Evolutionary conservation across 2,329 filamentous ascomycete species (phyloP).

Genomic region (Tolypocladium capitatum): DNA sequence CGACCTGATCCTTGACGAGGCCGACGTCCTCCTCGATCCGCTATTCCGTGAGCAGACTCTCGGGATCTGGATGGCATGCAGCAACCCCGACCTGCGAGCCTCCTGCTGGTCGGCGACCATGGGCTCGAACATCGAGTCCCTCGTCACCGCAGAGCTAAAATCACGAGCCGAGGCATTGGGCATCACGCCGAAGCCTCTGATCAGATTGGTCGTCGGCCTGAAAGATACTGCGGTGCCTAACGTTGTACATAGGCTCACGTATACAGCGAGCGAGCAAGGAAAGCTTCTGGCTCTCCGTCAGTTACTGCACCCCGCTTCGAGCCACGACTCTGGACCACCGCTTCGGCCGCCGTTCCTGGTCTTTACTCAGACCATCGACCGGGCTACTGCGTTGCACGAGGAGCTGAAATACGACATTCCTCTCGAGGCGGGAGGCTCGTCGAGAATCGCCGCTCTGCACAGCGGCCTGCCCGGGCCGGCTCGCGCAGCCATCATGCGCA

Average conservation of each 20-base stretch:
- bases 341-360: constrained; percentile 84
- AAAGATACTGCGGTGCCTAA: constrained; percentile 95
- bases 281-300: constrained; percentile 88
- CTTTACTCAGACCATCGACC: constrained; percentile 90
- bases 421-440: constrained; percentile 68
- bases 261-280: constrained; percentile 83
- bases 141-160: constrained; percentile 56
- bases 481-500: constrained; percentile 71
- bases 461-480: constrained; percentile 66
- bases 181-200: constrained; percentile 35
- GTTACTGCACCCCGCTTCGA: constrained; percentile 62
- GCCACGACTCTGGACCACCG: constrained; percentile 38
- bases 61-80: constrained; percentile 70
- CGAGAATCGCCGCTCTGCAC: constrained; percentile 80
- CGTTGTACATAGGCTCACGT: constrained; percentile 76
- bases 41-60: constrained; percentile 84
- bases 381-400: constrained; percentile 73
- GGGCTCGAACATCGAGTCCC: constrained; percentile 77
- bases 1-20: constrained; percentile 78
- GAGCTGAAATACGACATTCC: constrained; percentile 95
- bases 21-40: constrained; percentile 83
- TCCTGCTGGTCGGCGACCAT: constrained; percentile 96
- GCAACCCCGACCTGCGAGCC: constrained; percentile 52
- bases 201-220: constrained; percentile 85
- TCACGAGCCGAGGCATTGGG: constrained; percentile 31